These are phyloP conservation scores for Trichoderma endophyticum DNA, from an alignment of 2,329 filamentous ascomycete genomes.

Conservation along the genomic window DNA sequence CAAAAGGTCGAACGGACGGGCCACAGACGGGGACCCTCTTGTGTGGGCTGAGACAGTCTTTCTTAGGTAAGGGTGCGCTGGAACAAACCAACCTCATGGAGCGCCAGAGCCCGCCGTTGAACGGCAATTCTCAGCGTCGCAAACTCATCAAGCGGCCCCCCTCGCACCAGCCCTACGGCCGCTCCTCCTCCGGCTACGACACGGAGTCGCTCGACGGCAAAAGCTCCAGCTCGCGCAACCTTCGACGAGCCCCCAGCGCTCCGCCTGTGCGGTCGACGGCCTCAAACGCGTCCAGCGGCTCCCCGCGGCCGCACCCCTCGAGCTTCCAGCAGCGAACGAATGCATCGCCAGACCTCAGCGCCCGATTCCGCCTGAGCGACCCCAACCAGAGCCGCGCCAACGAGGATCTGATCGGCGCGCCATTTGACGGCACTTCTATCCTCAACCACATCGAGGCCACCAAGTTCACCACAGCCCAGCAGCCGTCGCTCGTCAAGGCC, in stretches of 20 bases:
- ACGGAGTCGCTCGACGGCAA: conserved; percentile 52
- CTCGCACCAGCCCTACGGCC: conserved; percentile 45
- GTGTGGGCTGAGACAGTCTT: conserved; percentile 25
- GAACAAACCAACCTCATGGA: conserved; percentile 42
- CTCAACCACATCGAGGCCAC: conserved; percentile 41
- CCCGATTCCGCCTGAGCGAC: conserved; percentile 30
- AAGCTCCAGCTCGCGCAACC: conserved; percentile 57
- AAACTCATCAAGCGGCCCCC: conserved; percentile 62
- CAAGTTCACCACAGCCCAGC: conserved; percentile 24
- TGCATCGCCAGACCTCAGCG: conserved; percentile 44
- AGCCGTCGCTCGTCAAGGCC: conserved; percentile 41
- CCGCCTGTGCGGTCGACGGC: conserved; percentile 48
- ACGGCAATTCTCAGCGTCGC: conserved; percentile 54
- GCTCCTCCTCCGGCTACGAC: conserved; percentile 51
- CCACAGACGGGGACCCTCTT: conserved; percentile 14
- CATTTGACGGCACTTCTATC: conserved; percentile 62
- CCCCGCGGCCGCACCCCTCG: conserved; percentile 22
- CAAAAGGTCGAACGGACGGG: conserved; percentile 11
- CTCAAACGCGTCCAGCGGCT: conserved; percentile 48
- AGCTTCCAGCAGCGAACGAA: conserved; percentile 28
- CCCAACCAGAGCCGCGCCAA: conserved; percentile 27
- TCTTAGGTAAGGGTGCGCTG: conserved; percentile 26
- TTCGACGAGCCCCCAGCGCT: conserved; percentile 60
- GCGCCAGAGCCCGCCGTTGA: conserved; percentile 41
- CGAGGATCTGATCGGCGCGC: conserved; percentile 62